Conservation (phyloP, 2,329 filamentous ascomycete genomes). For the Cercospora sp. region DNA sequence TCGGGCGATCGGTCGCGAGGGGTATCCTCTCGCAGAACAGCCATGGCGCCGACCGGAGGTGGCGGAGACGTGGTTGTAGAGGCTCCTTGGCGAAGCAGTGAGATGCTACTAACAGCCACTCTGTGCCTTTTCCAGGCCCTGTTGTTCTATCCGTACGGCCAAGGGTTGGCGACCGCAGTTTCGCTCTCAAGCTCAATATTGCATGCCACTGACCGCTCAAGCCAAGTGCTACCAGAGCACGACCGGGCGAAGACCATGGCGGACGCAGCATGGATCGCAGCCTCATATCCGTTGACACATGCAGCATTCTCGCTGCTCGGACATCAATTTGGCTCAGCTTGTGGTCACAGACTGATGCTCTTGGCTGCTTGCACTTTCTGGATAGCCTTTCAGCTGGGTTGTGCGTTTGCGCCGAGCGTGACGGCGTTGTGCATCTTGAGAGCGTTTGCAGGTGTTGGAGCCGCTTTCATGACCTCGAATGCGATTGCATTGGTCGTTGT, state of each 20-base stretch:
- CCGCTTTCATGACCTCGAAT: conserved; percentile 9
- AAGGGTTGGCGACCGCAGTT: conserved; percentile 3
- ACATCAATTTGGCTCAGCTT: conserved; percentile 13
- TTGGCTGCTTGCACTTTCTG: conserved; percentile 14
- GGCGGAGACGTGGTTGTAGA: neutral
- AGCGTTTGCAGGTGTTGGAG: conserved; percentile 12
- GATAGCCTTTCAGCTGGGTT: conserved; percentile 12
- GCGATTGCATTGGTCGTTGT: conserved; percentile 12
- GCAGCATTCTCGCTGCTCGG: conserved; percentile 17
- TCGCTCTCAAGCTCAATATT: conserved; percentile 6
- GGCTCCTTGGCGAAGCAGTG: neutral
- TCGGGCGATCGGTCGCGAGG: neutral
- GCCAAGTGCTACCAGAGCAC: neutral
- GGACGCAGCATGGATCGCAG: conserved; percentile 17
- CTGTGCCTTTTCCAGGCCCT: conserved; percentile 5
- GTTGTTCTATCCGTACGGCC: conserved; percentile 11
- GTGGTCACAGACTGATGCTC: conserved; percentile 19
- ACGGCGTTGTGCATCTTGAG: conserved; percentile 8
- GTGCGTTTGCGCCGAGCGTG: conserved; percentile 7
- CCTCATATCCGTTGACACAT: conserved; percentile 18
- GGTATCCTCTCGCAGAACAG: neutral
- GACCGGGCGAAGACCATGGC: neutral
- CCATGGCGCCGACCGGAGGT: neutral
- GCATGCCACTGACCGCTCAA: neutral
- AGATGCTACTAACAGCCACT: neutral